These are phyloP conservation scores for Brasenia schreberi DNA, from an alignment of 164 flowering plant species.

Conservation along the genomic window DNA sequence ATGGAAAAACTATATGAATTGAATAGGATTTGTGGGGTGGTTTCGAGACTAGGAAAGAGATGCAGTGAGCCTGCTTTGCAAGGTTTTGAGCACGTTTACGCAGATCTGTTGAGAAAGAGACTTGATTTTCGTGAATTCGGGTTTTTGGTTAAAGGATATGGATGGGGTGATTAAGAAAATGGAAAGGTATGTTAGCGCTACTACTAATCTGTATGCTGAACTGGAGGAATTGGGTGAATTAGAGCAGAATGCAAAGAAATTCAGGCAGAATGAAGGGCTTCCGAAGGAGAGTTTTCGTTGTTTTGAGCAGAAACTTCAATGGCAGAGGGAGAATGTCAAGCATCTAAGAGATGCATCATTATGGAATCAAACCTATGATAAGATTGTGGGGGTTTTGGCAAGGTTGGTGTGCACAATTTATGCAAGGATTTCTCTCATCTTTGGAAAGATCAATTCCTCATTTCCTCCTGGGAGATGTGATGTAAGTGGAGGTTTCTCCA, in stretches of 20 bases:
- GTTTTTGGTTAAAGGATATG: conserved; percentile 93
- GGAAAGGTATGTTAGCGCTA: conserved; percentile 69
- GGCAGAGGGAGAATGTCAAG: conserved; percentile 85
- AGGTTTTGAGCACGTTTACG: conserved; percentile 90
- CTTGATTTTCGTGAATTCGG: conserved; percentile 75
- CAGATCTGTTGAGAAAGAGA: conserved; percentile 50
- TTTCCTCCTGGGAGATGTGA: not conserved
- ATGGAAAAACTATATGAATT: conserved; percentile 82
- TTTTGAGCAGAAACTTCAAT: conserved; percentile 69
- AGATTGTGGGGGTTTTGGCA: conserved; percentile 71
- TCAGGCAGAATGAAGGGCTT: conserved; percentile 37
- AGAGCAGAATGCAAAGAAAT: conserved; percentile 68
- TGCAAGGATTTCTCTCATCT: conserved; percentile 46
- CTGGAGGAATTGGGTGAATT: conserved; percentile 78
- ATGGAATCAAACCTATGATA: conserved; percentile 87
- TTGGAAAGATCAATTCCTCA: conserved; percentile 18
- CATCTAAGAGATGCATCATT: conserved; percentile 64
- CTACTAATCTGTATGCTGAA: conserved; percentile 53
- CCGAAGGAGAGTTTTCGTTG: conserved; percentile 57
- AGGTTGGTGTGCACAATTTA: conserved; percentile 79
- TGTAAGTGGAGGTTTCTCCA: not conserved
- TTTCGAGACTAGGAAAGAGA: conserved; percentile 82
- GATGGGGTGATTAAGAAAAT: conserved; percentile 79
- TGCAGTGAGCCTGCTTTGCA: conserved; percentile 69
- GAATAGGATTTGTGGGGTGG: conserved; percentile 50